Evolutionary conservation across 495 filamentous ascomycete genomes (phyloP).

Genomic region (Annulohypoxylon bovei): DNA sequence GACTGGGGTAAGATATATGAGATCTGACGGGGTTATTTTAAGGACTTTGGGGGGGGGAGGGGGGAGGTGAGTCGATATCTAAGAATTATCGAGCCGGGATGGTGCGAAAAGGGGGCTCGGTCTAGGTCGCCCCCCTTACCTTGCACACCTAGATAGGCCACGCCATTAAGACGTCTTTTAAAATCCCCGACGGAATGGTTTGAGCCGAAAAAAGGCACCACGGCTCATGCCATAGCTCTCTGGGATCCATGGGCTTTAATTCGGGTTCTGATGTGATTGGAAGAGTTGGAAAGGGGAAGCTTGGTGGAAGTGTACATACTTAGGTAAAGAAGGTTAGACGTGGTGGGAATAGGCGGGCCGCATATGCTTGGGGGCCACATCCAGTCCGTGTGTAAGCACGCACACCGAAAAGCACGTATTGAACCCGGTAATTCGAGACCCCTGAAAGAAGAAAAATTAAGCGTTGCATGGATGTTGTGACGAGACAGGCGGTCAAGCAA

Average conservation of each 20-base stretch:
- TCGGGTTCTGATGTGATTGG: background rate
- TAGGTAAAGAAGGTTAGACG: background rate
- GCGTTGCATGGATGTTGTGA: conserved; percentile 15
- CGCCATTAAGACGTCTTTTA: background rate
- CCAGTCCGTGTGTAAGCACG: conserved; percentile 3
- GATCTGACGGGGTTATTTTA: conserved; percentile 8
- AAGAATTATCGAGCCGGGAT: background rate
- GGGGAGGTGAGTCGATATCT: background rate
- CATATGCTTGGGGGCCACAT: conserved; percentile 1
- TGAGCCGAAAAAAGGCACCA: background rate
- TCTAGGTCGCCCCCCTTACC: background rate
- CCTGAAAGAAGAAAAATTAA: background rate
- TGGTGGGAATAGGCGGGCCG: conserved; percentile 10
- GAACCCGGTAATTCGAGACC: conserved; percentile 9
- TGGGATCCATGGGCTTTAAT: background rate
- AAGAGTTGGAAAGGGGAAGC: background rate
- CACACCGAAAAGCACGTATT: conserved; percentile 9
- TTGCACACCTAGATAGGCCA: background rate
- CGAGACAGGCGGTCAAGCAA: conserved; percentile 26
- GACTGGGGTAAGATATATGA: conserved; percentile 1
- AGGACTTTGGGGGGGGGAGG: background rate
- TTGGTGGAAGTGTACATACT: background rate
- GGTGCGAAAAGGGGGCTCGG: background rate
- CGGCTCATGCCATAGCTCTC: background rate
- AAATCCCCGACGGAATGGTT: background rate